A percentile compares a stretch with the other conserved stretches of the same genome.
Evolutionary conservation across 768 basidiomycete species (phyloP).

Genomic region (Suillus decipiens): DNA sequence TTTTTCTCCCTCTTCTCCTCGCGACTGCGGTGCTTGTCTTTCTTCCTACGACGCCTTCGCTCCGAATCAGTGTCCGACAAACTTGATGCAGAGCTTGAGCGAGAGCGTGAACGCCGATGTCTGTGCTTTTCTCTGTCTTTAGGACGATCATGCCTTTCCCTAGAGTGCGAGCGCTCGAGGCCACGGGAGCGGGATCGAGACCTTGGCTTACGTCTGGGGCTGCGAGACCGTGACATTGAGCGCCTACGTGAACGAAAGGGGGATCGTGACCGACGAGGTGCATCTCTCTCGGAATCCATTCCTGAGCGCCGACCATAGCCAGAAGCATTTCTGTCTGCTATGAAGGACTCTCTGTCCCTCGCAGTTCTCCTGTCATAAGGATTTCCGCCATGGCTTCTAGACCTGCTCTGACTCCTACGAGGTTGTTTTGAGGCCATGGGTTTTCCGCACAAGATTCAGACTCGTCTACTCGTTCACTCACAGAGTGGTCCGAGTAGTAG

Average conservation of each 20-base stretch:
- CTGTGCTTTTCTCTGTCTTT: slow-evolving; percentile 28
- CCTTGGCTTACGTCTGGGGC: slow-evolving; percentile 7
- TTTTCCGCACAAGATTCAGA: neutral
- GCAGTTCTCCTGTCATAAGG: neutral
- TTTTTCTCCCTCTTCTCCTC: slow-evolving; percentile 54
- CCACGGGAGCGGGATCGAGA: slow-evolving; percentile 27
- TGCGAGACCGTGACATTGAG: slow-evolving; percentile 9
- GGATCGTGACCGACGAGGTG: slow-evolving; percentile 11
- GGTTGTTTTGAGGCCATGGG: slow-evolving; percentile 25
- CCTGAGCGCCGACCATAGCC: neutral
- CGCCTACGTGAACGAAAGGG: slow-evolving; percentile 8
- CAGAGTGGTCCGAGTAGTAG: neutral
- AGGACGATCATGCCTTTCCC: slow-evolving; percentile 29
- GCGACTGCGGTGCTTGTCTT: slow-evolving; percentile 47
- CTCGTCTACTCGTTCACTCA: neutral
- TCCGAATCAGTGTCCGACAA: slow-evolving; percentile 40
- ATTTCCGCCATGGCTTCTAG: slow-evolving; percentile 18
- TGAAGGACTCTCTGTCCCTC: neutral
- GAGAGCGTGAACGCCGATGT: slow-evolving; percentile 37
- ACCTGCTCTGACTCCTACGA: slow-evolving; percentile 23
- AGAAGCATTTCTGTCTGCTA: neutral
- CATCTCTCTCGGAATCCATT: neutral
- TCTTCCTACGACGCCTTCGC: slow-evolving; percentile 43
- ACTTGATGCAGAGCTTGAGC: slow-evolving; percentile 43
- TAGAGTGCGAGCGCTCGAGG: slow-evolving; percentile 33